phyloP scores from a whole-genome alignment of 768 basidiomycete species.

The Suillus decipiens region DNA sequence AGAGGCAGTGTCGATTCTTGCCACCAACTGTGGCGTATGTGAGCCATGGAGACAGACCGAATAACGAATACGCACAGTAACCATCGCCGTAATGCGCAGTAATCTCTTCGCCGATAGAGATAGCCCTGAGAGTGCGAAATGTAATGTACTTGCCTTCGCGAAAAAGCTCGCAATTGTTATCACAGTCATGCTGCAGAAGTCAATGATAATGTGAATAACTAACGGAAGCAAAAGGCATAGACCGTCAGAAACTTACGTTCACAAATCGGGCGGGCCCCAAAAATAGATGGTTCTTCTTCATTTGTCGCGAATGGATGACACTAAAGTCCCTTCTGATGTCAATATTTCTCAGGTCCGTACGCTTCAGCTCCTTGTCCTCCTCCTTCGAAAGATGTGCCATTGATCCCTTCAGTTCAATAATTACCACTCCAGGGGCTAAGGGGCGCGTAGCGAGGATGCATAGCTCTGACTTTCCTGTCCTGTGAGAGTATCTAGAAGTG shows the following conservation, averaged over 20 bases:
- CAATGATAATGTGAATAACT: conserved; percentile 24
- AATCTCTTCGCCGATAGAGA: conserved; percentile 81
- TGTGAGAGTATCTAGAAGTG: conserved; percentile 84
- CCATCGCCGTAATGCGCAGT: conserved; percentile 91
- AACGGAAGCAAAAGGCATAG: background rate
- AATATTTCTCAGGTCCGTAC: conserved; percentile 66
- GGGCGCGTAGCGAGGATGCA: conserved; percentile 83
- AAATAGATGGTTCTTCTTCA: conserved; percentile 92
- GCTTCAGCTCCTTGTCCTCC: conserved; percentile 84
- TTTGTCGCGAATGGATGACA: conserved; percentile 88
- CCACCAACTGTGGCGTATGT: conserved; percentile 51
- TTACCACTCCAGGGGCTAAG: conserved; percentile 66
- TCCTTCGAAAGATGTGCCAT: conserved; percentile 87
- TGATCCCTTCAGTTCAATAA: conserved; percentile 87
- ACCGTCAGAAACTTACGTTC: conserved; percentile 58
- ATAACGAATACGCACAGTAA: conserved; percentile 65
- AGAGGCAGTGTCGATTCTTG: conserved; percentile 75
- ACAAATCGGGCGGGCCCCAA: conserved; percentile 91
- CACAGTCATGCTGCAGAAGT: conserved; percentile 74
- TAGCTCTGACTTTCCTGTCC: conserved; percentile 85
- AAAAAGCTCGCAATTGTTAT: conserved; percentile 87
- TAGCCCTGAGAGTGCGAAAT: conserved; percentile 78
- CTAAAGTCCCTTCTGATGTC: conserved; percentile 87
- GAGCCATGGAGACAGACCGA: conserved; percentile 18
- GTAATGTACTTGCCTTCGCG: conserved; percentile 90